Evolutionary conservation across 78 protist genomes (phyloP), one percentile per base, ranked within the genome.

Genomic region (Polysphondylium violaceum): DNA sequence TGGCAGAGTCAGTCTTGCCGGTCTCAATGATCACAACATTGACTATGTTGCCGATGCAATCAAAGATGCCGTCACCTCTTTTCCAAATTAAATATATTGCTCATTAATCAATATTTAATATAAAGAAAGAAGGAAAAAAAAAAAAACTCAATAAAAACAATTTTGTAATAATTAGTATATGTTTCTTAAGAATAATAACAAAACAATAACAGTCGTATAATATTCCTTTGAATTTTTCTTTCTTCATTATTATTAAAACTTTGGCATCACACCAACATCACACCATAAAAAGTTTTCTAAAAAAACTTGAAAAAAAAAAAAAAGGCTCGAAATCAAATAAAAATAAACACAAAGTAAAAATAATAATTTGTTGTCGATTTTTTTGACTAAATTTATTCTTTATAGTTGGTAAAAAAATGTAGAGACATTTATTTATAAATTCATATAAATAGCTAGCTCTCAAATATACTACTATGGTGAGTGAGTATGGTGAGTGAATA

Each of bases 1-100:
- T 36, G 99, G 99, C 14, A 94, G 99, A 35, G 97, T 98, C 71
- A 58, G 76, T 40, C 91, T 99, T 86, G 97, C 99, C 19, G 99
- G 99, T 63, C 43, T 98, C 51, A 94, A 73, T 75, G 17, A 89
- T 27, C 31, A 23, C 35, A 95, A 86, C 60, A 92, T 97, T 40
- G 65, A 27, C n/a, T 81, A 93, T 88, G 44, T 98, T 16, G 98
- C 97, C 5, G 58, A 74, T 35, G 97, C 98, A 51, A 94, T 98
- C 41, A 74, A 71, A n/a, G 97, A 87, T 17, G 96, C 95, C 35
- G 71, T 76, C 2, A 31, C 69, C 7, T 59, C 68, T 25, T 67
- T 43, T n/a, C 55, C 58, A 19, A 33, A 68, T 35, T 55, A 55
- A 55, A n/a, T 12, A 2, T 55, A 12, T 55, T 12, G 25, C 3